These are phyloP conservation scores for Coniochaeta sp. DNA, from an alignment of 2,329 filamentous ascomycete species.

Conservation along the genomic window DNA sequence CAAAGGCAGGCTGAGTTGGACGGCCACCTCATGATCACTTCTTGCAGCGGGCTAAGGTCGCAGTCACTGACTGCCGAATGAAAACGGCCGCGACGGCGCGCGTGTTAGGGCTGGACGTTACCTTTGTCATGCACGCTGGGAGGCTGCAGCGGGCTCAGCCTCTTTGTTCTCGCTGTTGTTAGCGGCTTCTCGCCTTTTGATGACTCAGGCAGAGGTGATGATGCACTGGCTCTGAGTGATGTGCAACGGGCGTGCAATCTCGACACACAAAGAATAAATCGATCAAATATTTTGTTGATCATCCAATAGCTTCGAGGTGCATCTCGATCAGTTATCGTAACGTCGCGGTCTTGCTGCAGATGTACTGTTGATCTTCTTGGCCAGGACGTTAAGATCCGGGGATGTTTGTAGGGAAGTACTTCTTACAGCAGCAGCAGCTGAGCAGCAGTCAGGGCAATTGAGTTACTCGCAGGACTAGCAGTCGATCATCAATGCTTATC, in stretches of 20 bases:
- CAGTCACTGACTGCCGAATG: neutral
- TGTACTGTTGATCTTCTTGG: neutral
- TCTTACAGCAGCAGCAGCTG: too few species aligned
- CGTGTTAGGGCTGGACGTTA: slow-evolving; percentile 1
- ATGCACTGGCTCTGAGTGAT: neutral
- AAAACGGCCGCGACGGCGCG: slow-evolving; percentile 1
- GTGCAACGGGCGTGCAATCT: too few species aligned
- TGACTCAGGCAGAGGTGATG: neutral
- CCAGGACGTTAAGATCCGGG: neutral
- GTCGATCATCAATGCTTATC: neutral
- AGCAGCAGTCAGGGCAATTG: too few species aligned
- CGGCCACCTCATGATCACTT: slow-evolving; percentile 1
- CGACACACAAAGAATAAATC: neutral
- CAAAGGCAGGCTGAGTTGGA: neutral
- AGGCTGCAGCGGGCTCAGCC: slow-evolving; percentile 3
- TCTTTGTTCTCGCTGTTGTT: too few species aligned
- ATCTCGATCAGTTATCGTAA: neutral
- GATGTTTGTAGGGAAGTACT: neutral
- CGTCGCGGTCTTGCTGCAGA: neutral
- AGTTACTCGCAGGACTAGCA: too few species aligned
- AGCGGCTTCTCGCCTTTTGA: neutral
- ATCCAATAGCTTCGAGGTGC: too few species aligned
- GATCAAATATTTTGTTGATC: neutral
- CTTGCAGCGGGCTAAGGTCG: slow-evolving; percentile 1
- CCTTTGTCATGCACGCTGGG: neutral